Evolutionary conservation across 345 rosid genomes (phyloP), one percentile per base, ranked within the genome.

Genomic region (Gossypium rotundifolium): DNA sequence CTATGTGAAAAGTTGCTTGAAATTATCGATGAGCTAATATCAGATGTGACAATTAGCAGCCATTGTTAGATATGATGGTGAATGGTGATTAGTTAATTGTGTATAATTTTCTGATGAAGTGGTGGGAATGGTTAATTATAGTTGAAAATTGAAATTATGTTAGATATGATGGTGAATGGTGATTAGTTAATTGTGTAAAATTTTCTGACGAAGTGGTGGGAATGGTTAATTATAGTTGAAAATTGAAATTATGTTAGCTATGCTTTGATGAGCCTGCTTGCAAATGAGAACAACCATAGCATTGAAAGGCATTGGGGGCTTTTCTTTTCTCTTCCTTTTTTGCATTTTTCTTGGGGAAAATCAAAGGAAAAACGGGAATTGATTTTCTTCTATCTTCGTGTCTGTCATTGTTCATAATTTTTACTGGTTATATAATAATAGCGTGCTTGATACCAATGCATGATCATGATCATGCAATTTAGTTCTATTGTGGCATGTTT

Each of bases 41-140:
- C 17, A 70, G 17, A n/a, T 69, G 60, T 51, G 73, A 17, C 45
- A 69, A 17, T 69, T 25, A 69, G 73, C 17, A 51, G 73, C 22
- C 59, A 27, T 69, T 51, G 46, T 51, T 51, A 27, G 60, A 17
- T 51, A 13, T 51, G 25, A 16, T 51, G 25, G 71, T 48, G 42
- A 48, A 16, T 51, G 16, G 71, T 67, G 57, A 46, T 49, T 49
- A 22, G 29, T 49, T 48, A 49, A n/a, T 70, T 17, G 9, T 69
- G 20, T 49, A 14, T 52, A 17, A 51, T 23, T 5, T 52, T 29
- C 12, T 52, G 61, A 17, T 52, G 48, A 70, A 52, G 46, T 51
- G 11, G 29, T 27, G 17, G 59, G 23, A 51, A 11, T 51, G 48
- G 61, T n/a, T 69, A 12, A 9, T 29, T 69, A 27, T 69, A 3